Evolutionary conservation across 2,329 filamentous ascomycete species (phyloP), one percentile per base, ranked within the genome.

Genomic region (Diplodia corticola): DNA sequence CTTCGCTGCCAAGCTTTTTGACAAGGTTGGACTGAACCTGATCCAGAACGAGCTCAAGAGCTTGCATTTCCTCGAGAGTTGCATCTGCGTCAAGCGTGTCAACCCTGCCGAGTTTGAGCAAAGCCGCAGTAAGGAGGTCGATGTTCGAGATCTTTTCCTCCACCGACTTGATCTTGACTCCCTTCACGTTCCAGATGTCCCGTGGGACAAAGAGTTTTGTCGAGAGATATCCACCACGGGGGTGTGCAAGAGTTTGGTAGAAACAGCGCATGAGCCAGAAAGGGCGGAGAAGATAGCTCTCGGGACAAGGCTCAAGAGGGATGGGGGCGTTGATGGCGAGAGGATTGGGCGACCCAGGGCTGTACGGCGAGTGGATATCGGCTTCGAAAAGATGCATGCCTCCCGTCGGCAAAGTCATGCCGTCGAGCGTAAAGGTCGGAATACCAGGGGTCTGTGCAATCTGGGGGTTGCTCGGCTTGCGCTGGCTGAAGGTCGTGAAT

Each of bases 231-330:
- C 93, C 95, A 44, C 95, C 95, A 26, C 92, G 88, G 2, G 94
- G 92, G 73, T 99, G 94, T 20, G 89, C 90, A 51, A 99, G 87
- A 0, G 93, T 97, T 76, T 97, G 92, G 75, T 95, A 96, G 28
- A 99, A 84, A 68, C 91, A 93, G 64, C 95, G 89, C 92, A 99
- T 97, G 51, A 99, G 83, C 95, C 95, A 99, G 78, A 97, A 99
- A 1, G 95, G 96, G 22, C 95, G 89, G n/a, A 98, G 84, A 72
- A 97, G 85, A 67, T 90, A 89, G 48, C 96, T 92, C 40, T 90
- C 91, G 0, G 95, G 95, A 75, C 96, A 99, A 3, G 95, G 91
- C 74, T 99, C 95, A 5, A 99, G 84, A 0, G 92, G 87, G 24
- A 89, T 85, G 13, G 93, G 93, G 1, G 88, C 86, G 70, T 92